phyloP scores from a whole-genome alignment of 2,329 filamentous ascomycete genomes.

The Mycocentrospora acerina region DNA sequence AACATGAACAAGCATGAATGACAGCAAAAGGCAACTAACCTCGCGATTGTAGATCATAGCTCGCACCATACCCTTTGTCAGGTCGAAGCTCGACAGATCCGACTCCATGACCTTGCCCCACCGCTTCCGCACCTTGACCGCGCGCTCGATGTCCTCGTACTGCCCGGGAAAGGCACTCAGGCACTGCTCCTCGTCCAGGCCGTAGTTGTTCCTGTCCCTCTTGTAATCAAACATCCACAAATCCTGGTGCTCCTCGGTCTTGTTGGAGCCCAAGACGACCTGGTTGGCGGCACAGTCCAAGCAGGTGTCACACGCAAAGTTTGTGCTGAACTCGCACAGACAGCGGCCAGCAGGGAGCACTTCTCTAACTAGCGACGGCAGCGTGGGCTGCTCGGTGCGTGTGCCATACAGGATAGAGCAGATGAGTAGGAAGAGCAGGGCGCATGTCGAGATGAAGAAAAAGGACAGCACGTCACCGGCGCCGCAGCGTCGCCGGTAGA shows the following conservation, averaged over 20 bases:
- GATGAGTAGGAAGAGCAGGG: constrained; percentile 32
- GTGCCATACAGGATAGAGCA: constrained; percentile 39
- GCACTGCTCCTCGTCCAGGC: constrained; percentile 33
- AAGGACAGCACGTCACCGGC: constrained; percentile 27
- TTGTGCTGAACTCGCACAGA: constrained; percentile 35
- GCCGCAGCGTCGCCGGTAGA: constrained; percentile 31
- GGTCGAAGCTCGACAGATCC: constrained; percentile 28
- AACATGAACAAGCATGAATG: too few relatives aligned
- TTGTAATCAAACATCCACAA: constrained; percentile 33
- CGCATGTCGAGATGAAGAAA: constrained; percentile 30
- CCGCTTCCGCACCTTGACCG: constrained; percentile 22
- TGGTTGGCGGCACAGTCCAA: constrained; percentile 34
- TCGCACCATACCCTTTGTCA: constrained; percentile 38
- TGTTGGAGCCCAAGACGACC: constrained; percentile 16
- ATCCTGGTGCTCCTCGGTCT: constrained; percentile 21
- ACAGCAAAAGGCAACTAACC: constrained; percentile 16
- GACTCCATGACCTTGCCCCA: constrained; percentile 29
- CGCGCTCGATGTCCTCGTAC: constrained; percentile 34
- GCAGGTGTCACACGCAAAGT: constrained; percentile 34
- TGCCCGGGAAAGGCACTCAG: constrained; percentile 33
- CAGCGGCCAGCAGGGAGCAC: constrained; percentile 37
- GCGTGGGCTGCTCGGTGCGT: constrained; percentile 28
- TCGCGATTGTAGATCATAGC: constrained; percentile 34
- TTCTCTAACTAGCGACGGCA: constrained; percentile 34
- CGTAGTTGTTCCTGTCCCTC: constrained; percentile 33